Evolutionary conservation across 768 basidiomycete genomes (phyloP), one percentile per base, ranked within the genome.

Genomic region (Mrakia blollopis): DNA sequence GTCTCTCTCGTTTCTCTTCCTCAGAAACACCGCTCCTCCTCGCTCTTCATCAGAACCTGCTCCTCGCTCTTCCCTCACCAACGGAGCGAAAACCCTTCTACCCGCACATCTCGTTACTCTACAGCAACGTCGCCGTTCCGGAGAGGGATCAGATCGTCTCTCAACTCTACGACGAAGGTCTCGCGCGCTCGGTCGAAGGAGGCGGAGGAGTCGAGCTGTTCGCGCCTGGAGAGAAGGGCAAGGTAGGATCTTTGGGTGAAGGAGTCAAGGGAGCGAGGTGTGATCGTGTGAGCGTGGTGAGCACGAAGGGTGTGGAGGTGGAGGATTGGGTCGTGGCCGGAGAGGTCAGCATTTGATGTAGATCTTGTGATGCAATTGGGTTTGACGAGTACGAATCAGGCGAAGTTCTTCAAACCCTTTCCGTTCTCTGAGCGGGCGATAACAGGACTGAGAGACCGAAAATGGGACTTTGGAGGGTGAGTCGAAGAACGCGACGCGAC

Each of bases 81-180:
- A 37, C 76, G 16, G 76, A 77, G 50, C 71, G 76, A 3, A 65
- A 67, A 8, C 62, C 52, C 44, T 77, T 47, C 37, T 73, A 63
- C 63, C 76, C 76, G 0, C 76, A 77, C 44, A 41, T 77, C 21
- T 77, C 76, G 21, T 71, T 77, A 25, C 25, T 77, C n/a, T 77
- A 77, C 76, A 67, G 62, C 28, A 60, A 72, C 63, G 67, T 77
- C 28, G 23, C 76, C 37, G 39, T 57, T 8, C 39, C 32, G 4
- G 76, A 77, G 7, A 70, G 76, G 0, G 37, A 77, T 30, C 21
- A 39, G 11, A 65, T 72, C 13, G 76, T 77, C 0, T 44, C 32
- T 7, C 30, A 39, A 3, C 70, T 77, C 16, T 77, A 73, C 25
- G 50, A 32, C 9, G 18, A 54, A 0, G 63, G 70, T 21, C 44